These are phyloP conservation scores for Tardiomyces blankii DNA, from an alignment of 1,139 yeast species.

Conservation along the genomic window DNA sequence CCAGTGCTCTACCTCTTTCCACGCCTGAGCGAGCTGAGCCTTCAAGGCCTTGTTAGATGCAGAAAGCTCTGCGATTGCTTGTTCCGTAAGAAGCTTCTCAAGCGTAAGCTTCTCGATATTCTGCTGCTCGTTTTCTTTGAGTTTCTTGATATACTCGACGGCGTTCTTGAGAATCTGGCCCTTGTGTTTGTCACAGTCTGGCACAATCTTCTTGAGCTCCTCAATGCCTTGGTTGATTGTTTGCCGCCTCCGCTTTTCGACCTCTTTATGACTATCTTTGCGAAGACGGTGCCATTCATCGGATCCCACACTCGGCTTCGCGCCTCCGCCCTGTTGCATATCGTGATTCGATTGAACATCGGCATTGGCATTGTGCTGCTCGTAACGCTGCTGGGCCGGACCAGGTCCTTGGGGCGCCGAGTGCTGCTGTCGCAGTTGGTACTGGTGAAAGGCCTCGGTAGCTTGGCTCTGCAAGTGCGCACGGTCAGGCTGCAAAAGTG, in stretches of 20 bases:
- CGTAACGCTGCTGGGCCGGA: not conserved
- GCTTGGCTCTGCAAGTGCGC: not conserved
- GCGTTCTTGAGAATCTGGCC: conserved; percentile 82
- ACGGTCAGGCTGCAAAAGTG: not conserved
- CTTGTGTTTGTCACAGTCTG: conserved; percentile 84
- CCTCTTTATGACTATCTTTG: conserved; percentile 91
- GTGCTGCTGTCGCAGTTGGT: not conserved
- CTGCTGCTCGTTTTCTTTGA: conserved; percentile 79
- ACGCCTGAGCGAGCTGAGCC: conserved; percentile 78
- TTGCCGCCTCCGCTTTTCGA: conserved; percentile 92
- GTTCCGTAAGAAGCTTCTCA: conserved; percentile 84
- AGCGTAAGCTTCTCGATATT: conserved; percentile 90
- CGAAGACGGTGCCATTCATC: conserved; percentile 86
- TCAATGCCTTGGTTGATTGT: conserved; percentile 83
- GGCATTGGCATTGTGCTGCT: not conserved
- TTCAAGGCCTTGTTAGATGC: conserved; percentile 72
- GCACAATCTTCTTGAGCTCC: conserved; percentile 70
- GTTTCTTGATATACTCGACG: conserved; percentile 77
- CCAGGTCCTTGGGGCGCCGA: not conserved
- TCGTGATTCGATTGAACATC: not conserved
- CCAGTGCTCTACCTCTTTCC: conserved; percentile 81
- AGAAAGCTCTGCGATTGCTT: conserved; percentile 71
- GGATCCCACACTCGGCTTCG: conserved; percentile 42
- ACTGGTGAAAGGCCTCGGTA: not conserved
- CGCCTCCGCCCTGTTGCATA: not conserved